Evolutionary conservation across 306 rosid species (phyloP).

Genomic region (Gastrolobium bilobum): DNA sequence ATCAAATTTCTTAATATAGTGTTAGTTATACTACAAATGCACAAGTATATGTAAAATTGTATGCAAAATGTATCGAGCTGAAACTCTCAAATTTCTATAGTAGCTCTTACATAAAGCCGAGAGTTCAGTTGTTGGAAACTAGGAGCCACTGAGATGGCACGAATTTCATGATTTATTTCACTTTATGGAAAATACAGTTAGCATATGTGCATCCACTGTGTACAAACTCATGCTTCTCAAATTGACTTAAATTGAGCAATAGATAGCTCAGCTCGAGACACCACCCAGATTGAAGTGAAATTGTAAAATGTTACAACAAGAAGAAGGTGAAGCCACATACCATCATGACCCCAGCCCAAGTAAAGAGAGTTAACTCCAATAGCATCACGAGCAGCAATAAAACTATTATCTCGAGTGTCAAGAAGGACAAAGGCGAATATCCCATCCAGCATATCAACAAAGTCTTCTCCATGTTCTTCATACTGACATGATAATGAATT

Average conservation of each 20-base stretch:
- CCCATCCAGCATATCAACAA: slow-evolving; percentile 93
- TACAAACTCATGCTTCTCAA: slow-evolving; percentile 20
- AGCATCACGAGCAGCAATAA: slow-evolving; percentile 94
- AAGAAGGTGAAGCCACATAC: slow-evolving; percentile 59
- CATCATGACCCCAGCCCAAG: slow-evolving; percentile 99
- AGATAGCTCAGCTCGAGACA: background rate
- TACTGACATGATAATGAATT: slow-evolving; percentile 66
- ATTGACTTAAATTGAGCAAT: slow-evolving; percentile 41
- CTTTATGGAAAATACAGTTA: slow-evolving; percentile 10
- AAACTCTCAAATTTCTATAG: slow-evolving; percentile 5
- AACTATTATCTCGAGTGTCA: slow-evolving; percentile 83
- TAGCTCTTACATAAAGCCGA: background rate
- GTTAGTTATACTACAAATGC: slow-evolving; percentile 14
- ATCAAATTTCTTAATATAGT: background rate
- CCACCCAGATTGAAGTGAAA: slow-evolving; percentile 20
- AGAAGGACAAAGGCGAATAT: slow-evolving; percentile 96
- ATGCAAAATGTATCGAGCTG: background rate
- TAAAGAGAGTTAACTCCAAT: slow-evolving; percentile 93
- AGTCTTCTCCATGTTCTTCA: slow-evolving; percentile 94
- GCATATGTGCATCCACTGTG: slow-evolving; percentile 6
- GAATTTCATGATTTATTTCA: slow-evolving; percentile 12
- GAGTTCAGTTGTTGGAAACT: slow-evolving; percentile 14
- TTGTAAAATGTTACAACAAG: slow-evolving; percentile 3
- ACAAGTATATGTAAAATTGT: background rate
- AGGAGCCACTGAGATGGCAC: slow-evolving; percentile 22